Conservation (phyloP, 352 stramenopile species). For the Phytophthora vignae region DNA sequence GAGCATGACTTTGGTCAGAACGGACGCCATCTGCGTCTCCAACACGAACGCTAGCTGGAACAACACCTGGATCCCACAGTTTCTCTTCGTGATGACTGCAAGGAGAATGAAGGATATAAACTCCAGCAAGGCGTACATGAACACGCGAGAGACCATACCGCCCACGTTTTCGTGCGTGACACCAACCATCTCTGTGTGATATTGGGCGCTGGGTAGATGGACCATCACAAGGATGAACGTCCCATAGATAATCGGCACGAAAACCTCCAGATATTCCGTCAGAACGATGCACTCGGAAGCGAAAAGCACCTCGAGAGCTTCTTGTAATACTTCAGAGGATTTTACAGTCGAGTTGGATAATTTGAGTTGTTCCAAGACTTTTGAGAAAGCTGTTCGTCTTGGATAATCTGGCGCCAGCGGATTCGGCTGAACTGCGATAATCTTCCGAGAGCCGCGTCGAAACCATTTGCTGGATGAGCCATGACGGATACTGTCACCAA, state of each 20-base stretch:
- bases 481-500: neutral
- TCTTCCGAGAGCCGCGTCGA: neutral
- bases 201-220: conserved; percentile 36
- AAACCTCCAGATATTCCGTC: conserved; percentile 49
- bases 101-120: conserved; percentile 36
- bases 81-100: conserved; percentile 10
- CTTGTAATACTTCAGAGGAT: neutral
- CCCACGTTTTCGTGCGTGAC: conserved; percentile 14
- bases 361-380: neutral
- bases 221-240: conserved; percentile 26
- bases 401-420: too few relatives aligned
- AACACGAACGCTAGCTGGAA: conserved; percentile 49
- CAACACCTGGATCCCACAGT: conserved; percentile 24
- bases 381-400: neutral
- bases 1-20: conserved; percentile 37
- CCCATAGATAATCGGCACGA: conserved; percentile 42
- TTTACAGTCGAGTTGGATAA: neutral
- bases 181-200: conserved; percentile 39
- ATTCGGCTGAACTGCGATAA: neutral
- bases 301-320: neutral
- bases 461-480: neutral
- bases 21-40: conserved; percentile 35
- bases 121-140: conserved; percentile 37
- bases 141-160: conserved; percentile 12
- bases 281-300: conserved; percentile 41